Percentiles rank a stretch among this genome's conserved stretches.
phyloP scores from a whole-genome alignment of 2,329 filamentous ascomycete species.

The Aspergillus awamori region DNA sequence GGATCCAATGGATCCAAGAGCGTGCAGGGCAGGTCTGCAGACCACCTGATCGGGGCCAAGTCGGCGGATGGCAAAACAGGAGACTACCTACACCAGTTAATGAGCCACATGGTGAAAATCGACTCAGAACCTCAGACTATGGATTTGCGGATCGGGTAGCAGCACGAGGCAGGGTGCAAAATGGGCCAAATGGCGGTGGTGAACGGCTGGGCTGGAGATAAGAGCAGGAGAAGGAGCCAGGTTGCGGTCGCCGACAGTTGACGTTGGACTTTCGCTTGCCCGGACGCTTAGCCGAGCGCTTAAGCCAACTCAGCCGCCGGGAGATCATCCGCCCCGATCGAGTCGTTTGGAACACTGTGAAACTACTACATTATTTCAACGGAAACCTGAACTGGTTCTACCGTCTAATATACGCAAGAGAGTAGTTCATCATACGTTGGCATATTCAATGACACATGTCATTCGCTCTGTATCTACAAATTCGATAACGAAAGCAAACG shows the following conservation, averaged over 20 bases:
- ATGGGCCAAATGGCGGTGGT: slow-evolving; percentile 20
- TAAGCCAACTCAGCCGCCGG: slow-evolving; percentile 19
- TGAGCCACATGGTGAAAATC: slow-evolving; percentile 73
- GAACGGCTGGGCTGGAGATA: slow-evolving; percentile 24
- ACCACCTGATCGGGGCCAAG: slow-evolving; percentile 12
- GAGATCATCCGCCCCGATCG: slow-evolving; percentile 12
- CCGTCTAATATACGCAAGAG: not conserved
- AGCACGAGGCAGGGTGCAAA: not conserved
- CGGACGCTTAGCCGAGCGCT: slow-evolving; percentile 23
- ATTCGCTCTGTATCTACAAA: slow-evolving; percentile 15
- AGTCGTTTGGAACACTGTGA: not conserved
- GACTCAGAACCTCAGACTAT: slow-evolving; percentile 14
- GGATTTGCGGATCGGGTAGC: slow-evolving; percentile 7
- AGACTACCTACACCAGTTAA: slow-evolving; percentile 81
- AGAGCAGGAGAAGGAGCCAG: slow-evolving; percentile 34
- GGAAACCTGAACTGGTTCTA: not conserved
- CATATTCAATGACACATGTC: slow-evolving; percentile 8
- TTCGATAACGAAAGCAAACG: slow-evolving; percentile 18
- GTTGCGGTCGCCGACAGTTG: slow-evolving; percentile 26
- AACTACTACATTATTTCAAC: not conserved
- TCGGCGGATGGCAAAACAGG: slow-evolving; percentile 11
- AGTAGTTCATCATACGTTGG: not conserved
- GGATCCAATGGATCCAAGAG: not conserved
- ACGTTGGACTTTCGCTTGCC: slow-evolving; percentile 29
- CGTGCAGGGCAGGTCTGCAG: slow-evolving; percentile 10